Evolutionary conservation across 2,329 filamentous ascomycete species (phyloP), one percentile per base, ranked within the genome.

Genomic region (Fusarium beomiforme): DNA sequence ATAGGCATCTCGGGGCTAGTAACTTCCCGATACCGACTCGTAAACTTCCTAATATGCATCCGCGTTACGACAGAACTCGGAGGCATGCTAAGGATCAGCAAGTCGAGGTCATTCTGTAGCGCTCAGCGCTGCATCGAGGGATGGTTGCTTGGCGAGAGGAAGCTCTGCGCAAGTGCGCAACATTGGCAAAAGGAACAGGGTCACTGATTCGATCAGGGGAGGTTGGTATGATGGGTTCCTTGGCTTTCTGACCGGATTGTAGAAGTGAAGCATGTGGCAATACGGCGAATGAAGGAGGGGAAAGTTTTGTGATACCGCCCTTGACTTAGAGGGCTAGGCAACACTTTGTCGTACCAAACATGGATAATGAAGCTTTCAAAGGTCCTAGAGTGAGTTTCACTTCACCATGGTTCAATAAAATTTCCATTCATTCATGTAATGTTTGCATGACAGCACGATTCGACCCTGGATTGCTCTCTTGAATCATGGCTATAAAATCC

Each of bases 311-410:
- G 21, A 6, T 16, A 37, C 12, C 33, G 6, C 16, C 33, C 14
- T 34, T 34, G 33, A 29, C 29, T 29, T 29, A 29, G 29, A 6
- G 4, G 4, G 31, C 17, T 5, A 24, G 12, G 8, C 3, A n/a
- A 8, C 5, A 12, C 9, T 23, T 9, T 3, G 2, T n/a, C 13
- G 17, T 2, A n/a, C 14, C 6, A 37, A n/a, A 4, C 0, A 8
- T 11, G 21, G n/a, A 16, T 34, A 12, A 6, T 13, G 11, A 10
- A 7, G 9, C 12, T 2, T 19, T 4, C 3, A 23, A 23, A 23
- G 4, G 7, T 19, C 19, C 14, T 34, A 34, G 11, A 24, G 5
- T 14, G 14, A 34, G 11, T 6, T 11, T n/a, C n/a, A n/a, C n/a
- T n/a, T n/a, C n/a, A n/a, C n/a, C n/a, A 51, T 2, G 1, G 6